Evolutionary conservation across 441 rosid genomes (phyloP).

Genomic region (Hura crepitans): DNA sequence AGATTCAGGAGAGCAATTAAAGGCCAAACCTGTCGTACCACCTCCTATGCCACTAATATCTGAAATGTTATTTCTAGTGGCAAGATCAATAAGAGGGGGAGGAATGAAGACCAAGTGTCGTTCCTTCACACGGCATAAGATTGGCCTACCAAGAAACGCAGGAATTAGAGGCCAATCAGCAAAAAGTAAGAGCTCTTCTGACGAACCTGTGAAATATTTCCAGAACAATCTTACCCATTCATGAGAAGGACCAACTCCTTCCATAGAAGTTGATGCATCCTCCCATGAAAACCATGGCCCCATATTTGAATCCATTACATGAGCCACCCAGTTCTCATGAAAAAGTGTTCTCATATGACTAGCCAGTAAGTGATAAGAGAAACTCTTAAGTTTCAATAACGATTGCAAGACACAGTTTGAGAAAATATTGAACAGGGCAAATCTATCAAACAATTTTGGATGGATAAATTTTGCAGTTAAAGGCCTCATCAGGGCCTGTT

Average conservation of each 20-base stretch:
- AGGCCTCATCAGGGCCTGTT: slow-evolving; percentile 75
- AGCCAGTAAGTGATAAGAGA: slow-evolving; percentile 76
- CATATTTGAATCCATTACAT: slow-evolving; percentile 56
- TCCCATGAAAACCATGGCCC: slow-evolving; percentile 99
- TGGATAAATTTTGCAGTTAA: slow-evolving; percentile 78
- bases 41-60: slow-evolving; percentile 33
- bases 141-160: slow-evolving; percentile 90
- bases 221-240: slow-evolving; percentile 94
- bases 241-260: slow-evolving; percentile 84
- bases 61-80: slow-evolving; percentile 30
- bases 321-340: slow-evolving; percentile 80
- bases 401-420: slow-evolving; percentile 51
- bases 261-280: slow-evolving; percentile 54
- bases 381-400: slow-evolving; percentile 59
- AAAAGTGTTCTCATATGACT: slow-evolving; percentile 75
- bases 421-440: slow-evolving; percentile 60
- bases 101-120: slow-evolving; percentile 75
- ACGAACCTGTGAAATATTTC: slow-evolving; percentile 71
- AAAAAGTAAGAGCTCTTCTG: slow-evolving; percentile 68
- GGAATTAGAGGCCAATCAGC: slow-evolving; percentile 97
- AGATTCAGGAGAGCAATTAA: slow-evolving; percentile 39
- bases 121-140: slow-evolving; percentile 87
- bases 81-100: slow-evolving; percentile 45
- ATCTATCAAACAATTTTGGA: slow-evolving; percentile 74
- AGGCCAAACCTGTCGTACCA: slow-evolving; percentile 37